A percentile compares a stretch with the other conserved stretches of the same genome.
These are phyloP conservation scores for Rubia tinctorum DNA, from an alignment of 305 asterid genomes.

Conservation along the genomic window DNA sequence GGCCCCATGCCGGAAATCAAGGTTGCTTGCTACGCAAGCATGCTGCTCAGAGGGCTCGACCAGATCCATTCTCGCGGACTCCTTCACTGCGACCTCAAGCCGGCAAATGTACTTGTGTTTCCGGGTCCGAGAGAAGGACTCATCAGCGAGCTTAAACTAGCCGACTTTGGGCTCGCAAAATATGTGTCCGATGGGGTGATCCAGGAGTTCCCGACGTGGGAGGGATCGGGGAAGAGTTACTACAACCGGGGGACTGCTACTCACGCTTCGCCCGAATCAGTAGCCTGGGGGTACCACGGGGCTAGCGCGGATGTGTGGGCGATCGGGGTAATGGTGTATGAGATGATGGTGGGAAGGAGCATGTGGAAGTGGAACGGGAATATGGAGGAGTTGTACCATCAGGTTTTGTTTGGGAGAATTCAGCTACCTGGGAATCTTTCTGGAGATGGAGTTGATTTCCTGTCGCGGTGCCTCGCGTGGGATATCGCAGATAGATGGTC, in stretches of 20 bases:
- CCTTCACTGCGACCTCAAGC: slow-evolving; percentile 3
- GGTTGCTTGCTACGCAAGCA: too few species aligned
- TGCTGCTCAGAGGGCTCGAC: background rate
- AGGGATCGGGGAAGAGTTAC: background rate
- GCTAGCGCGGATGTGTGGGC: background rate
- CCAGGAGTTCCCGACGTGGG: background rate
- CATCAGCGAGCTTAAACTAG: too few species aligned
- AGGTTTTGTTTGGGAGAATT: background rate
- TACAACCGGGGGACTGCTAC: background rate
- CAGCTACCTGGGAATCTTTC: background rate
- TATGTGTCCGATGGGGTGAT: background rate
- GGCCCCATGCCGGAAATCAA: too few species aligned
- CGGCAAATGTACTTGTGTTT: too few species aligned
- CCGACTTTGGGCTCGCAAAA: too few species aligned
- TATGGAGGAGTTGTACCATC: background rate
- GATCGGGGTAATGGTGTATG: background rate
- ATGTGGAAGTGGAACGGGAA: background rate
- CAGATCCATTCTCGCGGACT: background rate
- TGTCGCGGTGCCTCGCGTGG: background rate
- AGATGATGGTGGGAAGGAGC: background rate
- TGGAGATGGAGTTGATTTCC: background rate
- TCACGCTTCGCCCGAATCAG: too few species aligned
- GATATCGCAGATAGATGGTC: background rate
- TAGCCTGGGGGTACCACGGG: background rate
- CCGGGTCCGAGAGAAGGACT: too few species aligned